A percentile compares a stretch with the other conserved stretches of the same genome.
phyloP scores from a whole-genome alignment of 2,329 filamentous ascomycete species.

The Penicillium concentricum region DNA sequence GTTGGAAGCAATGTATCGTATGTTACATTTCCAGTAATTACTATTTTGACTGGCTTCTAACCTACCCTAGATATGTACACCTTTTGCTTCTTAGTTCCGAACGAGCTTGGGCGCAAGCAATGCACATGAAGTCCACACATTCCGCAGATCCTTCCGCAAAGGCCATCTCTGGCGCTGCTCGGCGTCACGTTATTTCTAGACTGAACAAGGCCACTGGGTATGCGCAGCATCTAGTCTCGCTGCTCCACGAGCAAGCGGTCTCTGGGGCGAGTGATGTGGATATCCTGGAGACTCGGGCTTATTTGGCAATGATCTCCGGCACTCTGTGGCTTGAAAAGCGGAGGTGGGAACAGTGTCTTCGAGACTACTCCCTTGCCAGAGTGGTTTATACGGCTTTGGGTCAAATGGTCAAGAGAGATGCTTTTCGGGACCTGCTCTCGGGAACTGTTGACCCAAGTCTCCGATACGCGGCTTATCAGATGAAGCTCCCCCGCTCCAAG shows the following conservation, averaged over 20 bases:
- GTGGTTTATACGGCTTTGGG: slow-evolving; percentile 80
- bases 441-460: slow-evolving; percentile 90
- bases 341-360: slow-evolving; percentile 76
- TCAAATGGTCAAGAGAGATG: slow-evolving; percentile 64
- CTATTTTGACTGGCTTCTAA: slow-evolving; percentile 13
- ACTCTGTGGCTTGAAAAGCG: slow-evolving; percentile 83
- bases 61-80: slow-evolving; percentile 62
- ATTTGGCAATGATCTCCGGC: slow-evolving; percentile 73
- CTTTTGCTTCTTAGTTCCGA: slow-evolving; percentile 84
- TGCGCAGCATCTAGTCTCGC: slow-evolving; percentile 65
- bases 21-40: slow-evolving; percentile 26
- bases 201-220: slow-evolving; percentile 74
- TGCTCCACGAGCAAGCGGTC: slow-evolving; percentile 62
- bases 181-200: slow-evolving; percentile 85
- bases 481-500: slow-evolving; percentile 80
- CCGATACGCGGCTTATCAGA: slow-evolving; percentile 89
- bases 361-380: slow-evolving; percentile 71
- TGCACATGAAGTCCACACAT: slow-evolving; percentile 86
- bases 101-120: slow-evolving; percentile 90
- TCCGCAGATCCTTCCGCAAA: slow-evolving; percentile 70
- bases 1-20: slow-evolving; percentile 76
- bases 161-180: slow-evolving; percentile 73
- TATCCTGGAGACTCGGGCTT: slow-evolving; percentile 81
- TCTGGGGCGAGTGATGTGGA: slow-evolving; percentile 69
- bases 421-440: slow-evolving; percentile 81